Conservation (phyloP, 2,329 filamentous ascomycete genomes). For the Metarhizium guizhouense region DNA sequence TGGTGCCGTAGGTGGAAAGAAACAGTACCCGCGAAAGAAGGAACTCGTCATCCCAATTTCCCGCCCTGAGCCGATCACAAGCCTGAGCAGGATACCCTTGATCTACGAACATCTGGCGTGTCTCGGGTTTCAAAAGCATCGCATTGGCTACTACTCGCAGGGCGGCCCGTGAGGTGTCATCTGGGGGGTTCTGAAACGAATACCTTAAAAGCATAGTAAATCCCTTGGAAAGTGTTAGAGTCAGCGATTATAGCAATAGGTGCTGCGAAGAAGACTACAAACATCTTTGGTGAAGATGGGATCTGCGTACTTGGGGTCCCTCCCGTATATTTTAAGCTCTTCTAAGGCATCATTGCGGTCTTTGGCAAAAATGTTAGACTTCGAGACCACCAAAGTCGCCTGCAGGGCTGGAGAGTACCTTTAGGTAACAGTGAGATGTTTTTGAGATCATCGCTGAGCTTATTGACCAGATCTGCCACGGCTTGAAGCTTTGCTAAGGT, state of each 20-base stretch:
- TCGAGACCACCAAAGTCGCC: slow-evolving; percentile 2
- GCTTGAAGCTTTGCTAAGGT: slow-evolving; percentile 55
- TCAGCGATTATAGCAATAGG: neutral
- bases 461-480: slow-evolving; percentile 54
- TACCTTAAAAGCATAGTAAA: slow-evolving; percentile 63
- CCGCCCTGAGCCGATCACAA: slow-evolving; percentile 62
- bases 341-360: slow-evolving; percentile 55
- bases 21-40: slow-evolving; percentile 42
- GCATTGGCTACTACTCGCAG: slow-evolving; percentile 77
- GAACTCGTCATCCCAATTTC: slow-evolving; percentile 78
- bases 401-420: slow-evolving; percentile 34
- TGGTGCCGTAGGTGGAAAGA: slow-evolving; percentile 40
- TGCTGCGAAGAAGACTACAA: slow-evolving; percentile 16
- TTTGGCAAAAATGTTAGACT: slow-evolving; percentile 21
- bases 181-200: slow-evolving; percentile 59
- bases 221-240: slow-evolving; percentile 43
- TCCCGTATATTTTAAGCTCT: slow-evolving; percentile 58
- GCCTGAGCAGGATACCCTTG: slow-evolving; percentile 51
- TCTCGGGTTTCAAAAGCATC: slow-evolving; percentile 46
- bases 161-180: slow-evolving; percentile 61
- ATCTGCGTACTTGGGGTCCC: slow-evolving; percentile 61
- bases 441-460: slow-evolving; percentile 53
- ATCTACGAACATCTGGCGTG: slow-evolving; percentile 22
- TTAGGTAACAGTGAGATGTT: slow-evolving; percentile 48
- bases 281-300: slow-evolving; percentile 79